Evolutionary conservation across 768 basidiomycete genomes (phyloP).

Genomic region (Lyophyllum decastes): DNA sequence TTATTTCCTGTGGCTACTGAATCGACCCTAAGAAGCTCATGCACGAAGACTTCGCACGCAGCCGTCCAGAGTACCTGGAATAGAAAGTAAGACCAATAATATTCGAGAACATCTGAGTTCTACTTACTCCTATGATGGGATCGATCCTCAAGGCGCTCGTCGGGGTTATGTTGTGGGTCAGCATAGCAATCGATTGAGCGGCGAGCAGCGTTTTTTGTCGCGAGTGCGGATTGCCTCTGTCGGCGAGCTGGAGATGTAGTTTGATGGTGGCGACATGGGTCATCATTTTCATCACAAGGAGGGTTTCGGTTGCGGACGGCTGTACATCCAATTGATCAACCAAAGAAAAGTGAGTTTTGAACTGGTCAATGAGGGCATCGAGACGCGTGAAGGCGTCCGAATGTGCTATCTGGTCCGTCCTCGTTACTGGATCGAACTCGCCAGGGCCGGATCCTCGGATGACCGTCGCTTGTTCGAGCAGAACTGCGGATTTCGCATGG

Average conservation of each 20-base stretch:
- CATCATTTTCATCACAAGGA: slow-evolving; percentile 33
- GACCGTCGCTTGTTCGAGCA: slow-evolving; percentile 33
- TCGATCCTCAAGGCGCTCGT: slow-evolving; percentile 14
- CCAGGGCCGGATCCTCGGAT: slow-evolving; percentile 2
- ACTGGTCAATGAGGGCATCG: slow-evolving; percentile 21
- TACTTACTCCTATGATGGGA: slow-evolving; percentile 18
- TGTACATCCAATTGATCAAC: slow-evolving; percentile 19
- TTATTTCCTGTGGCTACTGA: slow-evolving; percentile 6
- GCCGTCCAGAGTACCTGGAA: slow-evolving; percentile 19
- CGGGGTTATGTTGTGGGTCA: slow-evolving; percentile 13
- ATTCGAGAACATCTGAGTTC: not conserved
- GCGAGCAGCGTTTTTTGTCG: slow-evolving; percentile 15
- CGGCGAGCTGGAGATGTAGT: slow-evolving; percentile 13
- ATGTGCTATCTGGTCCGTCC: not conserved
- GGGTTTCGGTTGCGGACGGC: slow-evolving; percentile 18
- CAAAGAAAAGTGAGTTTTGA: slow-evolving; percentile 21
- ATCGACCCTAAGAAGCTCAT: slow-evolving; percentile 11
- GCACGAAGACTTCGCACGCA: slow-evolving; percentile 19
- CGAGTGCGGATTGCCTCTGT: slow-evolving; percentile 14
- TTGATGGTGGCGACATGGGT: slow-evolving; percentile 34
- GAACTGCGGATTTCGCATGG: slow-evolving; percentile 31
- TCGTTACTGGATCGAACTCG: slow-evolving; percentile 6
- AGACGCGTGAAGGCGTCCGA: slow-evolving; percentile 12
- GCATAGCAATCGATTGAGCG: slow-evolving; percentile 16
- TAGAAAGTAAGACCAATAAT: not conserved